Percentiles rank a stretch among this genome's conserved stretches.
phyloP scores from a whole-genome alignment of 148 eudicot species.

The Polygonum aviculare region DNA sequence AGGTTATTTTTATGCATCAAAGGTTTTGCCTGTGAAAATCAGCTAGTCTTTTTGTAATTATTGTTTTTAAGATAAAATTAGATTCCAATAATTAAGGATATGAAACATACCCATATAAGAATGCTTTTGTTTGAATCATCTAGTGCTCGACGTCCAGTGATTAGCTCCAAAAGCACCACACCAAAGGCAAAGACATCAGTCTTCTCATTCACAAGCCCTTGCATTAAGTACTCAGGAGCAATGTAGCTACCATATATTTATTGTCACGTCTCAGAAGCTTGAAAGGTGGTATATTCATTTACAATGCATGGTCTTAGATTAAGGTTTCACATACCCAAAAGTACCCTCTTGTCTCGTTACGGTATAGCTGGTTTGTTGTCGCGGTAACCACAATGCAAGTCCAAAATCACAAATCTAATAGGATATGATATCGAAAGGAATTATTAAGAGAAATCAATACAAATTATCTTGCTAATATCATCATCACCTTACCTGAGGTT shows the following conservation, averaged over 20 bases:
- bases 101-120: constrained; percentile 56
- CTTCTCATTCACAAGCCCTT: constrained; percentile 89
- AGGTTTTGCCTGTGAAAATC: constrained; percentile 58
- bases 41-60: background rate
- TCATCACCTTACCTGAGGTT: constrained; percentile 53
- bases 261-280: background rate
- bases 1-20: constrained; percentile 47
- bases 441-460: background rate
- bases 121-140: constrained; percentile 51
- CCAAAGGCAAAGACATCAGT: constrained; percentile 79
- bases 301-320: background rate
- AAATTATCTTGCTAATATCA: background rate
- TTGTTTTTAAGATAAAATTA: too few relatives aligned
- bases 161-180: constrained; percentile 73
- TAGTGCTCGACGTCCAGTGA: constrained; percentile 73
- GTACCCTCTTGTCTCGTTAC: constrained; percentile 81
- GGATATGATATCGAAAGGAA: background rate
- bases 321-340: constrained; percentile 53
- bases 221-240: constrained; percentile 95
- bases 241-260: constrained; percentile 47
- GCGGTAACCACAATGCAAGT: constrained; percentile 86
- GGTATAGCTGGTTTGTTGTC: constrained; percentile 65
- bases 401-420: constrained; percentile 89
- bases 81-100: background rate
- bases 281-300: background rate